A percentile compares a stretch with the other conserved stretches of the same genome.
These are phyloP conservation scores for Cyberlindnera suaveolens DNA, from an alignment of 805 yeast species.

Conservation along the genomic window DNA sequence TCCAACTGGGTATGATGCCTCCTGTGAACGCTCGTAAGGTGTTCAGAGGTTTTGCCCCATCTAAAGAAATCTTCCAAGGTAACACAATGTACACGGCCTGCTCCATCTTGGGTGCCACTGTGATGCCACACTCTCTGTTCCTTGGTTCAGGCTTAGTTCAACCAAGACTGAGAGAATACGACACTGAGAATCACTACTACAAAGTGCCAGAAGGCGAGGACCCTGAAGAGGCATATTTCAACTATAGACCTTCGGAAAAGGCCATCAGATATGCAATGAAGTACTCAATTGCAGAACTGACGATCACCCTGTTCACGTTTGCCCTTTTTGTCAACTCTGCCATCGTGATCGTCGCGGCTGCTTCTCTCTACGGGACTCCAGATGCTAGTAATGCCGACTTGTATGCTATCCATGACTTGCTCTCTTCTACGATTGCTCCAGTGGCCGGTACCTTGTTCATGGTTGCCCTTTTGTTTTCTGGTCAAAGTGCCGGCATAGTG, in stretches of 20 bases:
- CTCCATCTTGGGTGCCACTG: constrained; percentile 88
- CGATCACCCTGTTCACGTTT: constrained; percentile 64
- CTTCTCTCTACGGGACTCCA: constrained; percentile 63
- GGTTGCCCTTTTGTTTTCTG: constrained; percentile 76
- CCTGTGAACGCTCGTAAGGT: constrained; percentile 37
- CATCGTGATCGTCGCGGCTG: constrained; percentile 75
- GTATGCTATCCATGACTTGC: constrained; percentile 64
- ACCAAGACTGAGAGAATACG: constrained; percentile 73
- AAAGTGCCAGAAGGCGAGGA: constrained; percentile 22
- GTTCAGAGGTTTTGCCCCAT: constrained; percentile 65
- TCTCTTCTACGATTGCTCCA: constrained; percentile 56
- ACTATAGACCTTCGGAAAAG: constrained; percentile 62
- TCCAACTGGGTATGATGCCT: constrained; percentile 58
- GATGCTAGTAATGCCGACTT: constrained; percentile 78
- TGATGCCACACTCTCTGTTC: constrained; percentile 87
- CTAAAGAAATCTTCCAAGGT: constrained; percentile 42
- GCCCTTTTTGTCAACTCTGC: constrained; percentile 86
- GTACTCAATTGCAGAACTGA: constrained; percentile 67
- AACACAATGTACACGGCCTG: constrained; percentile 68
- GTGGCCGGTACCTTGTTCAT: constrained; percentile 82
- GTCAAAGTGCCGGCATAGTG: constrained; percentile 87
- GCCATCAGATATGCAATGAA: constrained; percentile 70
- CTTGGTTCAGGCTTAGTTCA: constrained; percentile 85
- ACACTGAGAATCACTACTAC: constrained; percentile 48
- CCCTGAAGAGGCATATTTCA: constrained; percentile 31